Percentiles rank a stretch among this genome's conserved stretches.
phyloP scores from a whole-genome alignment of 352 stramenopile species.

The Globisporangium paroecandrum region DNA sequence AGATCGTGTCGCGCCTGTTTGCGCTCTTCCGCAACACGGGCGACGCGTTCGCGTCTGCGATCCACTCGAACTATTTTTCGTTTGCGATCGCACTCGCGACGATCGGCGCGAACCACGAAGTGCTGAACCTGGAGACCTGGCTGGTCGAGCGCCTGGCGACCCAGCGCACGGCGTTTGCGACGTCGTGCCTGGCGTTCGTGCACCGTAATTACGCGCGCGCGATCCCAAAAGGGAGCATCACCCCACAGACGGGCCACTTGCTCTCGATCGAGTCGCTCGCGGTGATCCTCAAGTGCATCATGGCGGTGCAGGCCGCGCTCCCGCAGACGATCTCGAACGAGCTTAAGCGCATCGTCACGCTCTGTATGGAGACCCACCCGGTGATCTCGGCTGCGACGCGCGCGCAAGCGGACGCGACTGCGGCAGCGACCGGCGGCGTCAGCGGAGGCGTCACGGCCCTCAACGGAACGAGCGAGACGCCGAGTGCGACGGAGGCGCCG shows the following conservation, averaged over 20 bases:
- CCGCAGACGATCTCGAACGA: slow-evolving; percentile 71
- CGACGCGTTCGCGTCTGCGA: slow-evolving; percentile 73
- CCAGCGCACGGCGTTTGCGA: slow-evolving; percentile 80
- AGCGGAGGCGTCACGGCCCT: not conserved
- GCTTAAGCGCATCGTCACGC: slow-evolving; percentile 76
- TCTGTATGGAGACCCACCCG: slow-evolving; percentile 81
- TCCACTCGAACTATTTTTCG: slow-evolving; percentile 89
- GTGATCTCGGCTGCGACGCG: slow-evolving; percentile 74
- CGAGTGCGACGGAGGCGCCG: slow-evolving; percentile 15
- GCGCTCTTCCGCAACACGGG: slow-evolving; percentile 82
- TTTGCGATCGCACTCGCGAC: slow-evolving; percentile 78
- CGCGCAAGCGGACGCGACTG: slow-evolving; percentile 30
- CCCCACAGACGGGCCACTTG: slow-evolving; percentile 71
- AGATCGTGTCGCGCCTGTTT: slow-evolving; percentile 82
- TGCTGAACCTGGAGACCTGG: slow-evolving; percentile 81
- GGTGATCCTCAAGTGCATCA: slow-evolving; percentile 80
- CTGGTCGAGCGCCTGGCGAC: slow-evolving; percentile 74
- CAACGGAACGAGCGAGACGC: not conserved
- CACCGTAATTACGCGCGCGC: slow-evolving; percentile 82
- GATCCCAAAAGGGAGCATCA: slow-evolving; percentile 80
- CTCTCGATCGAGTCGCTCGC: slow-evolving; percentile 83
- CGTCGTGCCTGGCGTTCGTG: slow-evolving; percentile 80
- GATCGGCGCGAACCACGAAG: slow-evolving; percentile 85
- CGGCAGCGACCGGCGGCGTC: not conserved
- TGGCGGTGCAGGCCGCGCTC: slow-evolving; percentile 65